phyloP scores from a whole-genome alignment of 2,329 filamentous ascomycete genomes.

The Ceratocystis diversiconidia region DNA sequence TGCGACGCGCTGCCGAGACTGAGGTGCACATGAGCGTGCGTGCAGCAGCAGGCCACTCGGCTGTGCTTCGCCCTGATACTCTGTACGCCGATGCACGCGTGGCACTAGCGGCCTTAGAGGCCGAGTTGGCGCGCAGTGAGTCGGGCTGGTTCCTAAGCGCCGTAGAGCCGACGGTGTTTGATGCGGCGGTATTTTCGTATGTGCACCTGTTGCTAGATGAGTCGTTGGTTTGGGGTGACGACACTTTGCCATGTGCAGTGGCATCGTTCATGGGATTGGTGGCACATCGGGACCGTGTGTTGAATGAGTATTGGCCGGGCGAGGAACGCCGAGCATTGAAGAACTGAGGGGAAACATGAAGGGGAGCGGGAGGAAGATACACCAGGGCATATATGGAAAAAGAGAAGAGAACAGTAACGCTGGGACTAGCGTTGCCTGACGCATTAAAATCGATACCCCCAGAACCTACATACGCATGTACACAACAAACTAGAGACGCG shows the following conservation, averaged over 20 bases:
- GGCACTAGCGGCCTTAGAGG: conserved; percentile 34
- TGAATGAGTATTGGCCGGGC: conserved; percentile 20
- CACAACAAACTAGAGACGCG: not conserved
- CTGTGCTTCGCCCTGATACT: conserved; percentile 24
- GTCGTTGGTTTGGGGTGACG: conserved; percentile 48
- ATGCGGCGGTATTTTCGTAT: conserved; percentile 83
- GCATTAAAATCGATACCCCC: not conserved
- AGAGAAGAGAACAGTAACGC: not conserved
- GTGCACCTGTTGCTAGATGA: conserved; percentile 64
- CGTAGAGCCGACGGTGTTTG: conserved; percentile 55
- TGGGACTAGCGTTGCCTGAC: not conserved
- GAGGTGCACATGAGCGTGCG: conserved; percentile 39
- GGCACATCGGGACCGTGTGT: conserved; percentile 27
- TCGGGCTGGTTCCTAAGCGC: conserved; percentile 37
- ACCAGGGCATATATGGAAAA: not conserved
- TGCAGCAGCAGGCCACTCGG: conserved; percentile 40
- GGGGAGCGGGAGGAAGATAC: not conserved
- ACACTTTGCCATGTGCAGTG: conserved; percentile 43
- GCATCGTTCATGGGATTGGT: conserved; percentile 47
- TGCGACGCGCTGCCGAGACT: conserved; percentile 57
- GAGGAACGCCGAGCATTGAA: conserved; percentile 2
- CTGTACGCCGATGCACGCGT: conserved; percentile 32
- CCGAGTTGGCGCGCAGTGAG: conserved; percentile 28
- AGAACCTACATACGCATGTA: not conserved
- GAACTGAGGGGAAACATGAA: not conserved